Base-by-base conservation (phyloP, 371 early-diverging fungal genomes). In the Globomyces sp. region DNA sequence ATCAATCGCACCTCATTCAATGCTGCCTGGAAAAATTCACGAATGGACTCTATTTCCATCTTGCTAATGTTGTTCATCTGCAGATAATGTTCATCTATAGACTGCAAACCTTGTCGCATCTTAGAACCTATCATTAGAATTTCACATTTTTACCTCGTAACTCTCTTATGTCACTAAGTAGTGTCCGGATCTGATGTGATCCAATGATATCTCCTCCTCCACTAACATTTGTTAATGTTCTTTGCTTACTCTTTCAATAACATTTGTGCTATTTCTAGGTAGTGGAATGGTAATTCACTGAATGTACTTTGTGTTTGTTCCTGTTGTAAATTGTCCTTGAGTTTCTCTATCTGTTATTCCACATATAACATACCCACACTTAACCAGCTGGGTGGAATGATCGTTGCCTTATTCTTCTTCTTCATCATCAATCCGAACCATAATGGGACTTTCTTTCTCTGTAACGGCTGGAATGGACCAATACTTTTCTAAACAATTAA, bases 351-450 rank as follows among this genome's bases (percentile, higher is more conserved):
- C 47, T 4, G 51, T 57, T 55, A 68, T 43, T 6, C 1, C 5
- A 11, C 13, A 34, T 10, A 40, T 44, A 50, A 4, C 72, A 24
- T 74, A 85, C 88, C 86, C 37, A 74, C 69, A 49, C 81, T 82
- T 68, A 95, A 80, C 96, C 96, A 95, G 10, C 72, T 74, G 46
- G 96, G 96, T 43, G 89, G 83, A n/a, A 86, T 77, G n/a, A 95
- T 89, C 37, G 75, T 82, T 73, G 94, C 93, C 63, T 89, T 87
- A 59, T 89, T 84, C 47, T 89, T 85, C 70, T 85, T 84, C 67
- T 93, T 93, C 74, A 95, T 76, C n/a, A 85, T 71, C 5, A 92
- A 71, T 3, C 94, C 94, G 48, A 94, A 82, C 96, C 96, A 95
- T 5, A 93, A 75, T 42, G 93, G 93, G 0, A 93, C 94, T 67